These are phyloP conservation scores for Geotrichum bryndzae DNA, from an alignment of 1,139 yeast genomes.

Conservation along the genomic window DNA sequence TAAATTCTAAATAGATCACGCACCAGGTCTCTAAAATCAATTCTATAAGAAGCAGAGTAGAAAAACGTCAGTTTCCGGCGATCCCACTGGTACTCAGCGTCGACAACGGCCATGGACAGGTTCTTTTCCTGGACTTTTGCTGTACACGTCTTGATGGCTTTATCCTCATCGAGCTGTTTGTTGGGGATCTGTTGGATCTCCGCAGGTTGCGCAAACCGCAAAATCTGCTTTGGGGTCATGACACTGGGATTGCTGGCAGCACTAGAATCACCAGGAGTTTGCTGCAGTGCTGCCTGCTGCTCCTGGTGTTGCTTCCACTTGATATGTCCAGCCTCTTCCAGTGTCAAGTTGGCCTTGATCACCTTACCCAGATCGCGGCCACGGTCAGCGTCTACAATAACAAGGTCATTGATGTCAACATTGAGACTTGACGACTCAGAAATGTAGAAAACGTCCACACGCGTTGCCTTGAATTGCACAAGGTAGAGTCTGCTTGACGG, in stretches of 20 bases:
- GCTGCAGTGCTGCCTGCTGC: conserved; percentile 56
- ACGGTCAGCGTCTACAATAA: conserved; percentile 95
- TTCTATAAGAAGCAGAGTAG: conserved; percentile 73
- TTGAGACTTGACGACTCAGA: conserved; percentile 48
- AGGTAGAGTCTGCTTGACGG: conserved; percentile 45
- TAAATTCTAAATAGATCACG: conserved; percentile 87
- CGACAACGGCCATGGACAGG: conserved; percentile 46
- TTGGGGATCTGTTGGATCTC: conserved; percentile 56
- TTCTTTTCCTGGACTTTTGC: conserved; percentile 51
- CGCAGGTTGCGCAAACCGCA: conserved; percentile 58
- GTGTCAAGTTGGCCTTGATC: conserved; percentile 55
- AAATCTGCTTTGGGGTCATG: conserved; percentile 60
- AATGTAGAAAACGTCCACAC: conserved; percentile 74
- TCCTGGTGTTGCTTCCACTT: conserved; percentile 76
- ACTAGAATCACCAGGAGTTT: conserved; percentile 27
- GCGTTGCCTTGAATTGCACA: conserved; percentile 80
- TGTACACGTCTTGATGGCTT: conserved; percentile 56
- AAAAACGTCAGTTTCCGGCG: conserved; percentile 89
- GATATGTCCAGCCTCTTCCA: conserved; percentile 74
- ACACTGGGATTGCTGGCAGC: conserved; percentile 6
- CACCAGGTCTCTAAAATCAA: conserved; percentile 87
- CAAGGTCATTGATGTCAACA: conserved; percentile 67
- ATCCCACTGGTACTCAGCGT: conserved; percentile 94
- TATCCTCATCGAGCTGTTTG: conserved; percentile 65
- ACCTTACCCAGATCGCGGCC: conserved; percentile 88